These are phyloP conservation scores for Seiridium unicorne DNA, from an alignment of 2,329 filamentous ascomycete genomes.

Conservation along the genomic window DNA sequence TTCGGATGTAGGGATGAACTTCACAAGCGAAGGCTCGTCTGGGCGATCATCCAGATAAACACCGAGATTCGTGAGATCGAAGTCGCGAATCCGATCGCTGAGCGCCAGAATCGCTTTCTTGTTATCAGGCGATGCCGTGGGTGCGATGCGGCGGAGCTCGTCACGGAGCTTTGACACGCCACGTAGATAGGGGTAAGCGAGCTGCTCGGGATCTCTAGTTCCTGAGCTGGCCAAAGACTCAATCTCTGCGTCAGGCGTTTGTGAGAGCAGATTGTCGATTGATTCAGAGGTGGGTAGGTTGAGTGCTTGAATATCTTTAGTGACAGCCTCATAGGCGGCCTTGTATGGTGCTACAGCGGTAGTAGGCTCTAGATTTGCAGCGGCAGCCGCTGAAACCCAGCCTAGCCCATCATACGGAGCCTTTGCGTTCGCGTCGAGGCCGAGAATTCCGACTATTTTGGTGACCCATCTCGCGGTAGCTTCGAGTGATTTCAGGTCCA, in stretches of 20 bases:
- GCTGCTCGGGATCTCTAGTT: constrained; percentile 48
- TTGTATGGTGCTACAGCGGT: constrained; percentile 47
- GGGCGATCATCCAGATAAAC: constrained; percentile 85
- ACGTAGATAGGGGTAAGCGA: constrained; percentile 55
- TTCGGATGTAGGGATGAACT: constrained; percentile 57
- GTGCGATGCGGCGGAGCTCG: constrained; percentile 57
- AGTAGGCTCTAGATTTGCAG: constrained; percentile 40
- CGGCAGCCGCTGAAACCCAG: constrained; percentile 44
- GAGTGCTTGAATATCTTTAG: constrained; percentile 43
- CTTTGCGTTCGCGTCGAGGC: constrained; percentile 65
- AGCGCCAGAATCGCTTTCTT: constrained; percentile 73
- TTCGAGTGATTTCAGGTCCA: constrained; percentile 48
- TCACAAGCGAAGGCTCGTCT: constrained; percentile 71
- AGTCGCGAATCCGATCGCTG: constrained; percentile 78
- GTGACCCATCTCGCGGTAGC: constrained; percentile 76
- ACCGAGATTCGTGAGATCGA: constrained; percentile 75
- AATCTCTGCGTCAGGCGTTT: constrained; percentile 46
- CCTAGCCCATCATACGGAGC: constrained; percentile 56
- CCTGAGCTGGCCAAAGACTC: constrained; percentile 41
- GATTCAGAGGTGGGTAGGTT: constrained; percentile 45
- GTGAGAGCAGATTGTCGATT: constrained; percentile 40
- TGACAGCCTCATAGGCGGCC: constrained; percentile 42
- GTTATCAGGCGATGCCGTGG: constrained; percentile 42
- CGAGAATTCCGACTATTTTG: constrained; percentile 79
- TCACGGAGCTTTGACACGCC: constrained; percentile 57